phyloP scores from a whole-genome alignment of 2,329 filamentous ascomycete genomes.

The Beauveria caledonica region DNA sequence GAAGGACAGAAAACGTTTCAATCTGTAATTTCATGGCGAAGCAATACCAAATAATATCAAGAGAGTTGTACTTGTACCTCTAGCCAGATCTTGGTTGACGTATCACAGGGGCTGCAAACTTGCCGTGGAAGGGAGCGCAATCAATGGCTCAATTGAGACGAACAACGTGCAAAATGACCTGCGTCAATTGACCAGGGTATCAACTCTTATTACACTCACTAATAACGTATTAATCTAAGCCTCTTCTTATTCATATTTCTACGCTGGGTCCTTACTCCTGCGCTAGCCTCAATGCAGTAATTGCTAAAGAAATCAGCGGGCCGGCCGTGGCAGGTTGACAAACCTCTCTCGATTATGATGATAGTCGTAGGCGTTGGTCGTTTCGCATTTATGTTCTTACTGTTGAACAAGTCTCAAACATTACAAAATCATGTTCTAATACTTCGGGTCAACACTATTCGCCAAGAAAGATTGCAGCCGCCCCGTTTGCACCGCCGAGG shows the following conservation, averaged over 20 bases:
- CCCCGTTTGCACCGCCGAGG: neutral
- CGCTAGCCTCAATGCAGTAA: conserved; percentile 6
- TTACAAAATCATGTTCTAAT: too few relatives aligned
- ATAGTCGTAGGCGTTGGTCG: neutral
- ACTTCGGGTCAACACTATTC: too few relatives aligned
- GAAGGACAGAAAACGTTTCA: conserved; percentile 88
- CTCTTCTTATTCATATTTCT: too few relatives aligned
- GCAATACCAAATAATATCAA: neutral
- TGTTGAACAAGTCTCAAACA: neutral
- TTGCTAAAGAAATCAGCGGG: conserved; percentile 4
- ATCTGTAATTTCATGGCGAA: conserved; percentile 49
- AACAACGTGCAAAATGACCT: neutral
- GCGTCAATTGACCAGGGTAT: too few relatives aligned
- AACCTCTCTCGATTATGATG: neutral
- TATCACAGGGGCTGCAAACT: neutral
- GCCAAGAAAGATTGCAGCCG: neutral
- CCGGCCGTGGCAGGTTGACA: neutral
- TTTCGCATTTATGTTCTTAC: neutral
- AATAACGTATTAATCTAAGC: too few relatives aligned
- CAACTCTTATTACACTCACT: too few relatives aligned
- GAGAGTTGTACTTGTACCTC: neutral
- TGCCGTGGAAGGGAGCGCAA: neutral
- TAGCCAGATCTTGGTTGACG: neutral
- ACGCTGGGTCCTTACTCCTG: neutral
- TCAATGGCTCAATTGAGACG: neutral